A percentile compares a stretch with the other conserved stretches of the same genome.
phyloP scores from a whole-genome alignment of 108 stramenopile genomes.

The Discostella stelligeroides region DNA sequence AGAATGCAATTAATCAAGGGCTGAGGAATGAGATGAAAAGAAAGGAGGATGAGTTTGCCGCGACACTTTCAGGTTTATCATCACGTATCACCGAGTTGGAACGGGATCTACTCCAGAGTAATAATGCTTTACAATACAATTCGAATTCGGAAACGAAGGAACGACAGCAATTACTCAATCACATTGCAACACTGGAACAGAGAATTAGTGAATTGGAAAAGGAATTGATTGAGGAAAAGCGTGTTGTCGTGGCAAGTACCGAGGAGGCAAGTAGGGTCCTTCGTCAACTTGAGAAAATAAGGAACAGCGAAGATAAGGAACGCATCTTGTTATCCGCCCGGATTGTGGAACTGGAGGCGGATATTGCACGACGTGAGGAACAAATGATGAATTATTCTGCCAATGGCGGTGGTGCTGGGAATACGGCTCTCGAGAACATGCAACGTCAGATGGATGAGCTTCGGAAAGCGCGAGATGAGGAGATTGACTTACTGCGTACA shows the following conservation, averaged over 20 bases:
- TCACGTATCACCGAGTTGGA: constrained; percentile 38
- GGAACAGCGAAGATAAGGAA: constrained; percentile 36
- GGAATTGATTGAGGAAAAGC: constrained; percentile 42
- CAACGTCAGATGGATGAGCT: constrained; percentile 24
- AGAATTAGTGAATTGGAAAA: constrained; percentile 40
- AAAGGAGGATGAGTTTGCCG: constrained; percentile 38
- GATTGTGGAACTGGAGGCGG: constrained; percentile 42
- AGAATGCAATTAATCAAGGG: constrained; percentile 10
- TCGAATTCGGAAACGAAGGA: constrained; percentile 15
- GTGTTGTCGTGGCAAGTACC: constrained; percentile 32
- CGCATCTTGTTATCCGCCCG: constrained; percentile 23
- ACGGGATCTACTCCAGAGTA: constrained; percentile 25
- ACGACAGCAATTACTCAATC: constrained; percentile 18
- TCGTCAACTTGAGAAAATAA: constrained; percentile 39
- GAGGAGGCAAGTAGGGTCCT: constrained; percentile 45
- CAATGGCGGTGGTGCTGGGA: too few relatives aligned
- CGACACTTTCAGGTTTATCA: constrained; percentile 14
- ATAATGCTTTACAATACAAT: constrained; percentile 39
- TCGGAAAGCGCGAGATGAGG: constrained; percentile 33
- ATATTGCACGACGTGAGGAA: constrained; percentile 28
- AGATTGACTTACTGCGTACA: constrained; percentile 33
- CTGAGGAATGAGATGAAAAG: constrained; percentile 32
- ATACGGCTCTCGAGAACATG: constrained; percentile 23
- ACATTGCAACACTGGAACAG: constrained; percentile 35
- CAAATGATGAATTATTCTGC: constrained; percentile 10